Evolutionary conservation across 441 rosid genomes (phyloP).

Genomic region (Geranium incanum): DNA sequence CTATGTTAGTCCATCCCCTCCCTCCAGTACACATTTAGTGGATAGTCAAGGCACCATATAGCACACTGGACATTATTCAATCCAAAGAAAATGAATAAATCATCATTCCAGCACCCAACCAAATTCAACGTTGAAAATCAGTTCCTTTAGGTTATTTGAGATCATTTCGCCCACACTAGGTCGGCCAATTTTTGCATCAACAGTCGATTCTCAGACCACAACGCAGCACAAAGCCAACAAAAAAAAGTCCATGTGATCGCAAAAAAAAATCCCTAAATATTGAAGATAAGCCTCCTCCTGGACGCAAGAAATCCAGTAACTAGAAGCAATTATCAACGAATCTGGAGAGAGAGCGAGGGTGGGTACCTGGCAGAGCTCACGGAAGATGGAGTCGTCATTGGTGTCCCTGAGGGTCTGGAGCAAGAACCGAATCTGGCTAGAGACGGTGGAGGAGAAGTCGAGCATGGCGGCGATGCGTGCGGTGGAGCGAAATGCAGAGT

Average conservation of each 20-base stretch:
- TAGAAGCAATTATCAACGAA: neutral
- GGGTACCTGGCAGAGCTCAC: conserved; percentile 59
- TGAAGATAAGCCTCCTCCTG: neutral
- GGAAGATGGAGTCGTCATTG: conserved; percentile 48
- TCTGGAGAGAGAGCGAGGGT: neutral
- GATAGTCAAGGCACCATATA: neutral
- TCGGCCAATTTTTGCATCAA: neutral
- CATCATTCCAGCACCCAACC: neutral
- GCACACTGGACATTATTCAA: neutral
- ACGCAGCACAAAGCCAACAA: neutral
- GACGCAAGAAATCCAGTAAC: neutral
- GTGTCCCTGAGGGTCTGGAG: conserved; percentile 50
- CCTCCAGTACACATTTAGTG: neutral
- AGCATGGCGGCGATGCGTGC: conserved; percentile 3
- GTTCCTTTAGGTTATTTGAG: neutral
- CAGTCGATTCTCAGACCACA: neutral
- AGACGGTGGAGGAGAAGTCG: conserved; percentile 39
- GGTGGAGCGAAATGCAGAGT: neutral
- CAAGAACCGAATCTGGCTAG: conserved; percentile 65
- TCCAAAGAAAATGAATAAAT: neutral
- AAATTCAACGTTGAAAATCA: neutral
- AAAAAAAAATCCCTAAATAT: neutral
- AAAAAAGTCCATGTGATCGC: neutral
- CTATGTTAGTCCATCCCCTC: neutral
- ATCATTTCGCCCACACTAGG: neutral